Percentiles rank a stretch among this genome's conserved stretches.
Conservation (phyloP, 164 flowering plant species). For the Stephania yunnanensis region DNA sequence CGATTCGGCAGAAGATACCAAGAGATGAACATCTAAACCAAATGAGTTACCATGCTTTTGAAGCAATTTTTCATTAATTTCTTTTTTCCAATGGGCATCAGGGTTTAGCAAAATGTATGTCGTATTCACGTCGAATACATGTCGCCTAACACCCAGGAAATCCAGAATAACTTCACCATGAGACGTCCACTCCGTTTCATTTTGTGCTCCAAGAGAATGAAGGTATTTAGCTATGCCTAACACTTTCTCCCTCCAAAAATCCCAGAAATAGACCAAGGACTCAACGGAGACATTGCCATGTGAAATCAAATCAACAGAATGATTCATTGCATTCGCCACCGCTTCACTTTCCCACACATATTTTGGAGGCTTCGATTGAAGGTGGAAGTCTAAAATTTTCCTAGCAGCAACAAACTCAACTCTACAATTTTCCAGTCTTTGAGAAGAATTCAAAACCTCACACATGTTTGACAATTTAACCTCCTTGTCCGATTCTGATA, state of each 20-base stretch:
- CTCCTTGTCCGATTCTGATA: slow-evolving; percentile 27
- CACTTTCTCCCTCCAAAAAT: slow-evolving; percentile 34
- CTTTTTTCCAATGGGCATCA: slow-evolving; percentile 46
- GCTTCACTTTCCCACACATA: slow-evolving; percentile 35
- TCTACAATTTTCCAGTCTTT: slow-evolving; percentile 20
- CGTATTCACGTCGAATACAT: slow-evolving; percentile 7
- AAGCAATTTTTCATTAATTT: slow-evolving; percentile 15
- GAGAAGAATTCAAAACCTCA: slow-evolving; percentile 23
- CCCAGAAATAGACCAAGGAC: slow-evolving; percentile 50
- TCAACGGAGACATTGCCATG: slow-evolving; percentile 28
- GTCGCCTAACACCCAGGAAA: slow-evolving; percentile 47
- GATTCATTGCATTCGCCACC: slow-evolving; percentile 15
- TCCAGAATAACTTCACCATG: slow-evolving; percentile 41
- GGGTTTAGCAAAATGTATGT: slow-evolving; percentile 27
- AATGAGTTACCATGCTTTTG: slow-evolving; percentile 18
- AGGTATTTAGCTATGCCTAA: slow-evolving; percentile 29
- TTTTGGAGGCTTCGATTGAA: slow-evolving; percentile 20
- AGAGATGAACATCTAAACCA: slow-evolving; percentile 26
- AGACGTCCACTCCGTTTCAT: slow-evolving; percentile 7
- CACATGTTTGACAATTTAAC: slow-evolving; percentile 22
- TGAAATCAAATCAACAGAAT: slow-evolving; percentile 19
- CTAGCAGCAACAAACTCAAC: slow-evolving; percentile 38
- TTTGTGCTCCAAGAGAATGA: slow-evolving; percentile 11
- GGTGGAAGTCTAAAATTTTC: slow-evolving; percentile 47
- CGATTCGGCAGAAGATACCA: slow-evolving; percentile 24